Percentiles rank a stretch among this genome's conserved stretches.
Conservation (phyloP, 2,329 filamentous ascomycete species). For the Sarocladium brachiariae region DNA sequence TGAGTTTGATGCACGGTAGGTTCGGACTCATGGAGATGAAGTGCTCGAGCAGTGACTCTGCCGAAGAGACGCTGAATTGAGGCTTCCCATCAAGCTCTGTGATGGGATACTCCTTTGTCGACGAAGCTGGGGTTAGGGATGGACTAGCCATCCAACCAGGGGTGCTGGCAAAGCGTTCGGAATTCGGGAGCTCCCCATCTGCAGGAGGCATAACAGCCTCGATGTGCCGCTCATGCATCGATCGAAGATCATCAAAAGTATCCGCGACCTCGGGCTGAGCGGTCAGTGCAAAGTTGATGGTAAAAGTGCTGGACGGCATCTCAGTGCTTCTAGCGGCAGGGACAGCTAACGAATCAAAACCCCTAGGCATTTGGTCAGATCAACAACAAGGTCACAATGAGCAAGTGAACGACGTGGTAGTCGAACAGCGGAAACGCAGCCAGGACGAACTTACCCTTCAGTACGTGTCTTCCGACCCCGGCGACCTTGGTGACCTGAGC, state of each 20-base stretch:
- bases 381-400: no score
- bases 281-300: conserved; percentile 44
- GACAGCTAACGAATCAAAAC: conserved; percentile 9
- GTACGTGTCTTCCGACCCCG: conserved; percentile 35
- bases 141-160: conserved; percentile 18
- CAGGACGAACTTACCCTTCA: conserved; percentile 24
- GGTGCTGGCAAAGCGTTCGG: conserved; percentile 13
- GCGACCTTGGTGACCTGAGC: conserved; percentile 42
- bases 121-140: conserved; percentile 18
- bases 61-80: conserved; percentile 49
- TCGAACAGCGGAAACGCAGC: background rate
- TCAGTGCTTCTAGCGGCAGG: conserved; percentile 20
- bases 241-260: conserved; percentile 35
- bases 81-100: conserved; percentile 39
- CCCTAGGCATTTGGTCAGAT: background rate
- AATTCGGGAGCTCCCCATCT: conserved; percentile 17
- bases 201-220: conserved; percentile 32
- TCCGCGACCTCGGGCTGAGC: conserved; percentile 29
- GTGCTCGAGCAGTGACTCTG: conserved; percentile 34
- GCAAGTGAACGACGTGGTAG: no score
- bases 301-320: conserved; percentile 42
- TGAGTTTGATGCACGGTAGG: conserved; percentile 38
- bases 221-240: conserved; percentile 35
- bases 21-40: conserved; percentile 38
- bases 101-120: conserved; percentile 25